Conservation (phyloP, 805 yeast genomes). For the Lipomyces orientalis region DNA sequence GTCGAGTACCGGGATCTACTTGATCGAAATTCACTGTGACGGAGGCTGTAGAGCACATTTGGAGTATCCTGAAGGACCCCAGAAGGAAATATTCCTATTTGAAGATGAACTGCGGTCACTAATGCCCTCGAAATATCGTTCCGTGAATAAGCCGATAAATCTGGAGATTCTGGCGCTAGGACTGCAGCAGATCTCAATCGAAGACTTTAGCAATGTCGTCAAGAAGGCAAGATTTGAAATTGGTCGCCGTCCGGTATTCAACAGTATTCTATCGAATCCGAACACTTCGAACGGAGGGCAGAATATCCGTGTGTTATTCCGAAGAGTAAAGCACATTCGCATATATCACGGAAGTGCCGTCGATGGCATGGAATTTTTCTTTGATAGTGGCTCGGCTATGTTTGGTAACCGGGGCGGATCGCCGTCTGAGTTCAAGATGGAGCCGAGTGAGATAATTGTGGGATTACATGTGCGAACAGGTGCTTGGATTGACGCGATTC, state of each 20-base stretch:
- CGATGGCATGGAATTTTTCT: conserved; percentile 75
- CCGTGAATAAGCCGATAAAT: conserved; percentile 49
- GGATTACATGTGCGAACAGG: conserved; percentile 75
- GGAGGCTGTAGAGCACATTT: conserved; percentile 60
- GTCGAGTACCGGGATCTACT: conserved; percentile 71
- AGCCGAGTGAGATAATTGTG: conserved; percentile 61
- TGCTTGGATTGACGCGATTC: conserved; percentile 88
- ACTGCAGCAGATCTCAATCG: conserved; percentile 61
- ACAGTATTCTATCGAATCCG: conserved; percentile 30
- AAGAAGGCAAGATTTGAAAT: conserved; percentile 12
- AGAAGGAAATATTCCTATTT: conserved; percentile 55
- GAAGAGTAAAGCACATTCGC: conserved; percentile 58
- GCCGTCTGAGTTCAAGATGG: conserved; percentile 60
- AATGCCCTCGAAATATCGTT: conserved; percentile 46
- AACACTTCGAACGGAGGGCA: neutral
- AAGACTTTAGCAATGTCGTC: conserved; percentile 52
- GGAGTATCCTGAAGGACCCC: conserved; percentile 71
- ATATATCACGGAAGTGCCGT: conserved; percentile 77
- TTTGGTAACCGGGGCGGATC: conserved; percentile 50
- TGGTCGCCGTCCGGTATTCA: conserved; percentile 17
- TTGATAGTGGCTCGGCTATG: conserved; percentile 40
- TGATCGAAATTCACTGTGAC: conserved; percentile 71
- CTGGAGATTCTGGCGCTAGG: conserved; percentile 65
- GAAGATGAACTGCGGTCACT: conserved; percentile 53
- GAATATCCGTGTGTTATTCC: conserved; percentile 26